Conservation (phyloP, 1,284 basidiomycete genomes). For the Pseudomicrostroma phylloplanum region DNA sequence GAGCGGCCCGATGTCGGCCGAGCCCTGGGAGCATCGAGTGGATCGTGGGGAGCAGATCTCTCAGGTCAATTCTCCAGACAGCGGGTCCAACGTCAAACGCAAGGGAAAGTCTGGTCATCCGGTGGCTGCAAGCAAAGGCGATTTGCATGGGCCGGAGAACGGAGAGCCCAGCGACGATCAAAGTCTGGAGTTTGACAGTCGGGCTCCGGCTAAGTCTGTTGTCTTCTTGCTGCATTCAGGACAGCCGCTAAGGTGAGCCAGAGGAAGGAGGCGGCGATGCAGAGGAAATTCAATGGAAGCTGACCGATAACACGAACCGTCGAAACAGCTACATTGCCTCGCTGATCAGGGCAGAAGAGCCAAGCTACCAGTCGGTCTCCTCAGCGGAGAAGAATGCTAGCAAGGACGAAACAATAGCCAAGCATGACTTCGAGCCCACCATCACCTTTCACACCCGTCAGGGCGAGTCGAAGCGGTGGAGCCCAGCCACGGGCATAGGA, state of each 20-base stretch:
- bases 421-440: slow-evolving; percentile 19
- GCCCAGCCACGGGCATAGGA: slow-evolving; percentile 39
- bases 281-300: not conserved
- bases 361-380: slow-evolving; percentile 16
- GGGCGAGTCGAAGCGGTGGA: slow-evolving; percentile 37
- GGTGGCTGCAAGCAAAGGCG: slow-evolving; percentile 8
- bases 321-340: slow-evolving; percentile 25
- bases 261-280: not conserved
- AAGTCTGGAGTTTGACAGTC: slow-evolving; percentile 33
- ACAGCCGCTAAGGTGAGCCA: slow-evolving; percentile 27
- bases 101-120: slow-evolving; percentile 1
- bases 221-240: slow-evolving; percentile 37
- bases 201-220: slow-evolving; percentile 35
- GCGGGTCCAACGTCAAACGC: not conserved
- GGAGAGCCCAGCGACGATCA: slow-evolving; percentile 29
- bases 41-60: slow-evolving; percentile 13
- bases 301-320: not conserved
- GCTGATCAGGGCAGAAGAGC: slow-evolving; percentile 36
- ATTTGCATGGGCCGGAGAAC: slow-evolving; percentile 25
- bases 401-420: not conserved
- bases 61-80: slow-evolving; percentile 8
- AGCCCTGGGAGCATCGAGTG: slow-evolving; percentile 14
- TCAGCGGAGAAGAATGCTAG: not conserved
- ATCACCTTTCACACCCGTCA: slow-evolving; percentile 39
- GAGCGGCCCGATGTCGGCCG: slow-evolving; percentile 3